phyloP scores from a whole-genome alignment of 2,329 filamentous ascomycete species.

The Colletotrichum liaoningense region DNA sequence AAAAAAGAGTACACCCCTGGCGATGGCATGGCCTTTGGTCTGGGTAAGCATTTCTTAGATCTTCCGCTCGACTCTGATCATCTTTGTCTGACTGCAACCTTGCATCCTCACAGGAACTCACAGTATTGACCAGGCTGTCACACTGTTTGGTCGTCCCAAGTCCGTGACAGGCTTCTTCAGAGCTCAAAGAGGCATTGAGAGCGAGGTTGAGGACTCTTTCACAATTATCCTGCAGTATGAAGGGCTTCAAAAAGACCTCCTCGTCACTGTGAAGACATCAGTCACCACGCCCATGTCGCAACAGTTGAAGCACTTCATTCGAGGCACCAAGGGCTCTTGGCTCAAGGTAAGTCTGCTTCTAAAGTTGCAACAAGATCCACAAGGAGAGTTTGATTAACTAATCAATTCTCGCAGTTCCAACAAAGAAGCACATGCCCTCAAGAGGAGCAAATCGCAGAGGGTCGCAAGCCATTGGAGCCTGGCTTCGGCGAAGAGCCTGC shows the following conservation, averaged over 20 bases:
- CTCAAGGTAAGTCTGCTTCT: constrained; percentile 46
- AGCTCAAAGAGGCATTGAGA: constrained; percentile 59
- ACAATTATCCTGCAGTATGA: constrained; percentile 71
- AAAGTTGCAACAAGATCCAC: neutral
- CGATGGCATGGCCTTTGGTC: constrained; percentile 54
- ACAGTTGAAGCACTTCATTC: constrained; percentile 71
- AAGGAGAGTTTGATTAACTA: neutral
- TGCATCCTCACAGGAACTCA: constrained; percentile 59
- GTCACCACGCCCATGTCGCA: constrained; percentile 69
- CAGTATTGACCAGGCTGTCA: constrained; percentile 70
- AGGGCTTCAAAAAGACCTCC: constrained; percentile 52
- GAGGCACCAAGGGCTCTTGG: constrained; percentile 67
- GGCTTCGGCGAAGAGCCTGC: constrained; percentile 49
- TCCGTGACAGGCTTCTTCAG: constrained; percentile 68
- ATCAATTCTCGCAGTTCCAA: constrained; percentile 19
- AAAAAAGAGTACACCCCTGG: constrained; percentile 49
- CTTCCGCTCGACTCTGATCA: too few species aligned
- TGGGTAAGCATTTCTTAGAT: constrained; percentile 43
- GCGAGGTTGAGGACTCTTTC: constrained; percentile 56
- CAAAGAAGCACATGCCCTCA: constrained; percentile 47
- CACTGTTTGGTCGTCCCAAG: constrained; percentile 67
- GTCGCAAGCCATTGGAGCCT: constrained; percentile 41
- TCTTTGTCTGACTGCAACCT: neutral
- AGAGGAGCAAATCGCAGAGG: constrained; percentile 46
- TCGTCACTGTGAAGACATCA: constrained; percentile 70